Conservation (phyloP, 352 stramenopile species). For the Phytopythium sindhum region DNA sequence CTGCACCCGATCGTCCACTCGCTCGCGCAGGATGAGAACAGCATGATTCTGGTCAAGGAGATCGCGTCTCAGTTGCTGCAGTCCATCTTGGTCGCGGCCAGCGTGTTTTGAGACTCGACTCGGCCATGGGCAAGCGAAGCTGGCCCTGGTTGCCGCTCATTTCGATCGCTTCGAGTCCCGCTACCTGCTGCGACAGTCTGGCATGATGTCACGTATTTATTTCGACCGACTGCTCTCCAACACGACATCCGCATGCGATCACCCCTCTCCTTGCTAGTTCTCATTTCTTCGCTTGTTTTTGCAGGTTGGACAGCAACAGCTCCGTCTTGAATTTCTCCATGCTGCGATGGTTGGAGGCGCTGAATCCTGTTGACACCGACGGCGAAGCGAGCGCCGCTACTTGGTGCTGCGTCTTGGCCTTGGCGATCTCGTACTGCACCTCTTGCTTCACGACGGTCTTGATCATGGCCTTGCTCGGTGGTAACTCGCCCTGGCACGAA, state of each 20-base stretch:
- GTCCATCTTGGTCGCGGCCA: conserved; percentile 71
- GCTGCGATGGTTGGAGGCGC: conserved; percentile 52
- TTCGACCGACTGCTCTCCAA: neutral
- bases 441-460: conserved; percentile 53
- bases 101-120: conserved; percentile 34
- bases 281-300: conserved; percentile 39
- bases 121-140: no score
- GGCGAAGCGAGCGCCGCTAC: conserved; percentile 10
- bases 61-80: conserved; percentile 86
- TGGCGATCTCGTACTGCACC: conserved; percentile 61
- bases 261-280: conserved; percentile 12
- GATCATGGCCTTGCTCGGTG: conserved; percentile 61
- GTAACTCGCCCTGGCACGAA: conserved; percentile 59
- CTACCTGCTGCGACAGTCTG: neutral
- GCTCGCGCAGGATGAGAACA: conserved; percentile 87
- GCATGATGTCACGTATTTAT: conserved; percentile 30
- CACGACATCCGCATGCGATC: neutral
- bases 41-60: conserved; percentile 88
- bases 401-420: conserved; percentile 33
- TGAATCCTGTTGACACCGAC: conserved; percentile 27
- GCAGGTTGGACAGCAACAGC: conserved; percentile 39
- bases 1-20: conserved; percentile 72
- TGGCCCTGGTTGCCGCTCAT: no score
- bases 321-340: conserved; percentile 74
- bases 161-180: neutral